Evolutionary conservation across 2,329 filamentous ascomycete genomes (phyloP).

Genomic region (Ceratocystiopsis sp.): DNA sequence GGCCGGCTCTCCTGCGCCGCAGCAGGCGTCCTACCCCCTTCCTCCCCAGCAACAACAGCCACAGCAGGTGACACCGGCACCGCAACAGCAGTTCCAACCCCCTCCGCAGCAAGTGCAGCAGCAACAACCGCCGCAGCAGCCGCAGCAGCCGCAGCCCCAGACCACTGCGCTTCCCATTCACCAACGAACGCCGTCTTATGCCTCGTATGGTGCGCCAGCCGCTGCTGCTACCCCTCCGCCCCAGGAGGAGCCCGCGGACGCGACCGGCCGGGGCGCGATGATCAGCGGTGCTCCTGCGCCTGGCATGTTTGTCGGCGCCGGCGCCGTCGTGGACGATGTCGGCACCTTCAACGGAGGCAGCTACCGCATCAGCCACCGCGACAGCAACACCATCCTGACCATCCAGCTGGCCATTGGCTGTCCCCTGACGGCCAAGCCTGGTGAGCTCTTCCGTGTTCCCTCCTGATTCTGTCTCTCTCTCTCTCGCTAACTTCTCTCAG

Average conservation of each 20-base stretch:
- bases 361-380: conserved; percentile 82
- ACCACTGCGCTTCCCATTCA: conserved; percentile 18
- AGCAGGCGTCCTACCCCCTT: conserved; percentile 16
- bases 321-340: conserved; percentile 57
- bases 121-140: conserved; percentile 10
- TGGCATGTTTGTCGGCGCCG: conserved; percentile 46
- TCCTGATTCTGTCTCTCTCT: no score
- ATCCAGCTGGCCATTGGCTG: conserved; percentile 81
- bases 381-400: conserved; percentile 78
- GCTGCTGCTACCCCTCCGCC: background rate
- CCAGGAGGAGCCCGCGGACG: conserved; percentile 13
- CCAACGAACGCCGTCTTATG: conserved; percentile 16
- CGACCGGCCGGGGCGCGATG: conserved; percentile 17
- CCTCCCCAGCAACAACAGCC: conserved; percentile 15
- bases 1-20: conserved; percentile 14
- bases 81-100: conserved; percentile 13
- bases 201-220: conserved; percentile 8
- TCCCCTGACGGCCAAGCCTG: conserved; percentile 64
- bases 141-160: conserved; percentile 13
- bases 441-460: conserved; percentile 18
- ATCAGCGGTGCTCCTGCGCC: conserved; percentile 23
- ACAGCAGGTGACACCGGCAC: conserved; percentile 12
- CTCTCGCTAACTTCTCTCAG: conserved; percentile 19
- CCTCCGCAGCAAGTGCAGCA: conserved; percentile 14
- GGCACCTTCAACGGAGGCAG: conserved; percentile 96